phyloP scores from a whole-genome alignment of 2,329 filamentous ascomycete genomes.

The Ophiosphaerella narmari region DNA sequence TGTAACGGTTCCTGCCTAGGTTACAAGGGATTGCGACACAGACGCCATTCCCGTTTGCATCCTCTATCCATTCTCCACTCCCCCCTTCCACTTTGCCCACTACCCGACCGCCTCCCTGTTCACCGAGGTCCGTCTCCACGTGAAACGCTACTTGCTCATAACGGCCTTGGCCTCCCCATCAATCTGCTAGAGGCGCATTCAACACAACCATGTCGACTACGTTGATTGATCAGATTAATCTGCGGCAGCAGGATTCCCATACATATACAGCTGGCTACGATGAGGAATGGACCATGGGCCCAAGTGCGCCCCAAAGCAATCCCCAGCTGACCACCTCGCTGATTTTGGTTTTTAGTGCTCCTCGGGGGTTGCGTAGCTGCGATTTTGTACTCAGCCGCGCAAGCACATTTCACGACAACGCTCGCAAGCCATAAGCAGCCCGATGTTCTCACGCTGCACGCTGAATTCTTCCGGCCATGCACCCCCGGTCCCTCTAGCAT shows the following conservation, averaged over 20 bases:
- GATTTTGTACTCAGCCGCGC: neutral
- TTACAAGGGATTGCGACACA: no score
- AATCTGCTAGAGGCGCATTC: neutral
- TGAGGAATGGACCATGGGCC: conserved; percentile 2
- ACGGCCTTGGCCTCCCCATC: neutral
- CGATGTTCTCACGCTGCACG: conserved; percentile 5
- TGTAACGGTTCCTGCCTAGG: no score
- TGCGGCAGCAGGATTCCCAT: conserved; percentile 4
- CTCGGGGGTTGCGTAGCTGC: conserved; percentile 4
- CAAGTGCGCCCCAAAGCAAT: neutral
- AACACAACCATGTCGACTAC: neutral
- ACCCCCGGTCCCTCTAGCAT: neutral
- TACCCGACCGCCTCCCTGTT: no score
- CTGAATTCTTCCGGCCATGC: conserved; percentile 2
- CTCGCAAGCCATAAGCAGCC: conserved; percentile 2
- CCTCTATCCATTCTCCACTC: no score
- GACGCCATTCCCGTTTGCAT: no score
- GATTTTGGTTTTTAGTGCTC: neutral
- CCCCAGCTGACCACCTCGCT: neutral
- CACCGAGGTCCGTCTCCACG: no score
- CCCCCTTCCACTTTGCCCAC: no score
- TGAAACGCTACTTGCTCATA: no score
- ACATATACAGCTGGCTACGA: conserved; percentile 2
- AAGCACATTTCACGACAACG: conserved; percentile 3
- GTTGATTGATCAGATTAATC: conserved; percentile 1